phyloP scores from a whole-genome alignment of 164 flowering plant genomes.

The Liquidambar formosana region DNA sequence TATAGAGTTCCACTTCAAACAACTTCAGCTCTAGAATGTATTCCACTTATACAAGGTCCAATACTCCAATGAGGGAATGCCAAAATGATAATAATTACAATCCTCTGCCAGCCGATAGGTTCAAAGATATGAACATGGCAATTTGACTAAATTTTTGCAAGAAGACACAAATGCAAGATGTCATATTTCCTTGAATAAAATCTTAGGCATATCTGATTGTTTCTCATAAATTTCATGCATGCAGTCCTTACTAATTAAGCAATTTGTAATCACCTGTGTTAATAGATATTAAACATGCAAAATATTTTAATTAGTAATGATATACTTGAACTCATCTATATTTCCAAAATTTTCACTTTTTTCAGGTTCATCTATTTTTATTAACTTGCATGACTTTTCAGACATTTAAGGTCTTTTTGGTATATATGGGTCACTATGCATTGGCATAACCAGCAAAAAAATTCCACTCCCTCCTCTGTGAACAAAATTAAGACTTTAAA shows the following conservation, averaged over 20 bases:
- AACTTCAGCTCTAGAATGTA: background rate
- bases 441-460: too few relatives aligned
- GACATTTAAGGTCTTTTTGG: too few relatives aligned
- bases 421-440: too few relatives aligned
- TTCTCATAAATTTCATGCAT: background rate
- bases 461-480: too few relatives aligned
- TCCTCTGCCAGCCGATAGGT: too few relatives aligned
- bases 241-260: background rate
- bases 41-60: conserved; percentile 2
- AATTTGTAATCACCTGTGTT: too few relatives aligned
- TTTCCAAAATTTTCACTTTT: background rate
- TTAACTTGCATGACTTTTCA: too few relatives aligned
- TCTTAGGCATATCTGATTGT: background rate
- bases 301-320: background rate
- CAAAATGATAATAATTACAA: too few relatives aligned
- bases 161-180: too few relatives aligned
- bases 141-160: background rate
- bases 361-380: too few relatives aligned
- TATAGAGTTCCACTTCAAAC: conserved; percentile 3
- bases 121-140: background rate
- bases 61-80: too few relatives aligned
- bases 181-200: background rate
- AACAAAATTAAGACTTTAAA: too few relatives aligned
- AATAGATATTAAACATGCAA: background rate
- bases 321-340: background rate